Evolutionary conservation across 441 rosid genomes (phyloP), one percentile per base, ranked within the genome.

Genomic region (Metrosideros polymorpha): DNA sequence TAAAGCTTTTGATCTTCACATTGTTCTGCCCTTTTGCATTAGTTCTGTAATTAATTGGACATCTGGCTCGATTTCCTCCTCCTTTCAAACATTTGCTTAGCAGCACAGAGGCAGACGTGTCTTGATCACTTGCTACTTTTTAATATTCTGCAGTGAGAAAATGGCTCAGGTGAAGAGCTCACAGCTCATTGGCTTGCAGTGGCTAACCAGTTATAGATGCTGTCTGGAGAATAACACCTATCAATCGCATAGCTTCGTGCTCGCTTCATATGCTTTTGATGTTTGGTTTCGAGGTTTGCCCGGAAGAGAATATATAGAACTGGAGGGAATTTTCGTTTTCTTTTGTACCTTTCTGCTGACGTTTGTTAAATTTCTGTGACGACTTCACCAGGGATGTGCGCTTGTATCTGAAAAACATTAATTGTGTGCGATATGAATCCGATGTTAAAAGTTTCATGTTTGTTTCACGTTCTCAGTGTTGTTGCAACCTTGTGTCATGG

Each of bases 81-180:
- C 79, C 39, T 39, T 66, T 71, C 10, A 39, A 39, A n/a, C 47
- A 71, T 71, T 71, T 71, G 47, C 47, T 71, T 39, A 39, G 79
- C 79, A 39, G 47, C 79, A 63, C 56, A 14, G 49, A 32, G 82
- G 52, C 29, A 12, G 39, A 25, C 86, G n/a, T 84, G 30, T 14
- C 61, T 35, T 85, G n/a, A 71, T 51, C 22, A 35, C 75, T 84
- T 22, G 42, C 82, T 75, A 53, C 43, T 54, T 43, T 61, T n/a
- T 66, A 82, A 39, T 85, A 71, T n/a, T 86, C 57, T 84, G 50
- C 98, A 98, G 99, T 94, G 90, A 92, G 93, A 89, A 97, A 94
- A 87, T 96, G 99, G 99, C 97, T 93, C 90, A 94, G 98, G 92
- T 98, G 95, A 97, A 84, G 85, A 87, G 82, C 47, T 79, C 42